A percentile compares a stretch with the other conserved stretches of the same genome.
These are phyloP conservation scores for Cicer bijugum DNA, from an alignment of 306 rosid species.

Conservation along the genomic window DNA sequence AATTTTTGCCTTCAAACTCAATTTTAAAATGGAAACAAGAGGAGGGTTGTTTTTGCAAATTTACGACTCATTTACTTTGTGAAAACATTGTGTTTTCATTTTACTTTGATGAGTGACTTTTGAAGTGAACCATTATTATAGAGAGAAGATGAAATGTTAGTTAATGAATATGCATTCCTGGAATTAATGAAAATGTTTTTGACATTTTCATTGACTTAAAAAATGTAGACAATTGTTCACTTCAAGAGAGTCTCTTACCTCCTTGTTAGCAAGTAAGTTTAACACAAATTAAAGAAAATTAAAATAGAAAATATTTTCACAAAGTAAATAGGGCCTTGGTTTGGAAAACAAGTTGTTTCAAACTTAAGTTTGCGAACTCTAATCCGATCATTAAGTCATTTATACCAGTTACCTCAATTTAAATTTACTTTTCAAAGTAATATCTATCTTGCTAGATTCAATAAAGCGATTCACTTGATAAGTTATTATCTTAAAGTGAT, in stretches of 20 bases:
- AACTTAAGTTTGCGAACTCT: not conserved
- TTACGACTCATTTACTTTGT: not conserved
- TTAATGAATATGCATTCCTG: too few species aligned
- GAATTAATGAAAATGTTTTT: too few species aligned
- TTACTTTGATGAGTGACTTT: too few species aligned
- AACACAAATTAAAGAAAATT: too few species aligned
- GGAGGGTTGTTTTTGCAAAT: not conserved
- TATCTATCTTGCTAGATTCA: conserved; percentile 18
- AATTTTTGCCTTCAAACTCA: not conserved
- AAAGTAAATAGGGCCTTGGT: not conserved
- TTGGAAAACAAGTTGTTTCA: not conserved
- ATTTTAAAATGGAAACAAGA: not conserved
- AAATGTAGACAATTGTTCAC: too few species aligned
- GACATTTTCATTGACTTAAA: too few species aligned
- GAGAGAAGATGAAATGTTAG: too few species aligned
- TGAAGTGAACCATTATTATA: too few species aligned
- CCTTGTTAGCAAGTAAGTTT: too few species aligned
- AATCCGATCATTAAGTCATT: not conserved
- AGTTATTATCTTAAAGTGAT: conserved; percentile 31
- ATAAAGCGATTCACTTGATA: conserved; percentile 24
- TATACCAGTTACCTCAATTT: conserved; percentile 20
- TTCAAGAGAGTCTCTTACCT: too few species aligned
- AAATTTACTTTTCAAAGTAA: conserved; percentile 23
- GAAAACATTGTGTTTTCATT: too few species aligned
- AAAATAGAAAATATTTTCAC: too few species aligned